phyloP scores from a whole-genome alignment of 805 yeast genomes.

The Candida saitoana region DNA sequence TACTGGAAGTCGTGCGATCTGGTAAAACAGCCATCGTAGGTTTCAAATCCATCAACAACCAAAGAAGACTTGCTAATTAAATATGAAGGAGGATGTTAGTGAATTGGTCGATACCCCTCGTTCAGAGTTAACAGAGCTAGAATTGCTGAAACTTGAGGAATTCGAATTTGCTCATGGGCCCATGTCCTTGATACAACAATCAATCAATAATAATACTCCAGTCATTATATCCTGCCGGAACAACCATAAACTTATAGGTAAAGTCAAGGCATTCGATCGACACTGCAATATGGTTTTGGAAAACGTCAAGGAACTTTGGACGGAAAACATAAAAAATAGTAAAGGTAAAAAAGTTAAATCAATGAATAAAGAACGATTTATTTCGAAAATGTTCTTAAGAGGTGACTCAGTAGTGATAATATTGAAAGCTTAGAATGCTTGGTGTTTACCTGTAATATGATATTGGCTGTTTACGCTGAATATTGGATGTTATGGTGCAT shows the following conservation, averaged over 20 bases:
- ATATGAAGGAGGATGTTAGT: conserved; percentile 25
- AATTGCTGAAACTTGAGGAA: conserved; percentile 78
- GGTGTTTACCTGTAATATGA: too few relatives aligned
- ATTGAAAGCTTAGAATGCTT: conserved; percentile 50
- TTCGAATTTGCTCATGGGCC: conserved; percentile 90
- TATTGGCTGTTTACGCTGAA: too few relatives aligned
- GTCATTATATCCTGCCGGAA: conserved; percentile 88
- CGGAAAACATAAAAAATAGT: conserved; percentile 54
- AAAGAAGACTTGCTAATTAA: not conserved
- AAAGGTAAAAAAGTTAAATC: conserved; percentile 71
- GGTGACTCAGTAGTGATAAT: conserved; percentile 94
- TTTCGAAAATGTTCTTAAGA: conserved; percentile 84
- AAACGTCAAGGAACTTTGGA: conserved; percentile 87
- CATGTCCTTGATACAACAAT: conserved; percentile 77
- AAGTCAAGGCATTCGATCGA: conserved; percentile 91
- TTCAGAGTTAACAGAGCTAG: conserved; percentile 74
- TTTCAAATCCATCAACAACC: not conserved
- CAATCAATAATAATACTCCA: conserved; percentile 69
- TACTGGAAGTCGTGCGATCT: conserved; percentile 1
- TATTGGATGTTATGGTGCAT: too few relatives aligned
- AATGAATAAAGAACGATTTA: conserved; percentile 64
- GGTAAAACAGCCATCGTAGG: not conserved
- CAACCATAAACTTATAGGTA: conserved; percentile 85
- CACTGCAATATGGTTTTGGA: conserved; percentile 92
- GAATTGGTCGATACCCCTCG: conserved; percentile 71